These are phyloP conservation scores for Didymella segeticola DNA, from an alignment of 2,329 filamentous ascomycete genomes.

Conservation along the genomic window DNA sequence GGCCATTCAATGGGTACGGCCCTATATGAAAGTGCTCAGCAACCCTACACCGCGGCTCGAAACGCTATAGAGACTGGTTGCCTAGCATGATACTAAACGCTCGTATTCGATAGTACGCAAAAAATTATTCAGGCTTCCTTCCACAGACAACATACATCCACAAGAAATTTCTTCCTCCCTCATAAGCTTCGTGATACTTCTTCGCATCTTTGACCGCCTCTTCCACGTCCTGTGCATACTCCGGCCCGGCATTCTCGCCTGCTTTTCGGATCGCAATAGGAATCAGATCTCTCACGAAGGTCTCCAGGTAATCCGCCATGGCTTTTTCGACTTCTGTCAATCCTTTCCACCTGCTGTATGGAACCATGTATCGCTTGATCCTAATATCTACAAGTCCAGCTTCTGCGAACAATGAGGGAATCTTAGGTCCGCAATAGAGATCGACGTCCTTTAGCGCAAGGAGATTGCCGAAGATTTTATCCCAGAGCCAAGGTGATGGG, in stretches of 20 bases:
- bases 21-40: no score
- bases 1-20: no score
- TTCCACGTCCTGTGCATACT: background rate
- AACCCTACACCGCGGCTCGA: no score
- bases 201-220: background rate
- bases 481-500: background rate
- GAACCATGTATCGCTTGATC: conserved; percentile 9
- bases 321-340: conserved; percentile 4
- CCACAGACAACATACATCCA: conserved; percentile 17
- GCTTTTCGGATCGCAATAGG: background rate
- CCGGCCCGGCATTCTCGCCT: background rate
- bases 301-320: background rate
- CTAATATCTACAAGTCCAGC: conserved; percentile 7
- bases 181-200: background rate
- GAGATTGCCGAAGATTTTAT: background rate
- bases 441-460: conserved; percentile 3
- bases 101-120: background rate
- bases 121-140: background rate
- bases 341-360: conserved; percentile 2
- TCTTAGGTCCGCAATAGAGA: conserved; percentile 1
- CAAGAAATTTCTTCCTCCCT: conserved; percentile 1
- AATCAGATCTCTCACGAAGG: background rate
- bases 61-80: no score
- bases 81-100: background rate
- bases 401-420: background rate